Conservation (phyloP, 108 stramenopile species). For the Craspedostauros australis region DNA sequence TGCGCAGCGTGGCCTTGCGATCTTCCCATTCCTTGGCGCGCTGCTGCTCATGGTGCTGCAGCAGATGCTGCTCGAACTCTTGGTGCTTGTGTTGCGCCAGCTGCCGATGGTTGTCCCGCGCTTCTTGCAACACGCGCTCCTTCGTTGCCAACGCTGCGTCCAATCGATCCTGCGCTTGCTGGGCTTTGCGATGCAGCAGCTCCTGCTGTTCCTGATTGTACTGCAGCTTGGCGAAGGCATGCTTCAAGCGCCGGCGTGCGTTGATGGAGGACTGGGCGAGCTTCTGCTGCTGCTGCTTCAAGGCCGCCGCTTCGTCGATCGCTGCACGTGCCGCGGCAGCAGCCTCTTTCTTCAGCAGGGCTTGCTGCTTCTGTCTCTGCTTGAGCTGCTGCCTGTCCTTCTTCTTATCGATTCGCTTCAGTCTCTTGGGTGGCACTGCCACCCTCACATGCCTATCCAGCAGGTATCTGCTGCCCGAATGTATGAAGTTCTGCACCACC, state of each 20-base stretch:
- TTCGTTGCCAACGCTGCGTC: no score
- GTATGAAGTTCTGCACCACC: slow-evolving; percentile 6
- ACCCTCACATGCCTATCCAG: not conserved
- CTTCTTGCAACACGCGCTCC: not conserved
- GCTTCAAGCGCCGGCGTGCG: no score
- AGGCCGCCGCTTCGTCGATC: no score
- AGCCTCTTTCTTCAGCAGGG: not conserved
- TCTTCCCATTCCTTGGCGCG: no score
- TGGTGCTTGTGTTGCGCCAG: not conserved
- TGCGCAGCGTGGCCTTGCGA: no score
- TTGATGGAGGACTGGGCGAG: no score
- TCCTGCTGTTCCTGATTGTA: no score
- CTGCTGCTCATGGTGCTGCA: not conserved
- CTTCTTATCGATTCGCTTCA: slow-evolving; percentile 16
- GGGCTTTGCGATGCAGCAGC: no score
- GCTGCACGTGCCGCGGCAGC: not conserved
- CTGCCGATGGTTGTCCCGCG: not conserved
- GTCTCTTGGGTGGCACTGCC: slow-evolving; percentile 1
- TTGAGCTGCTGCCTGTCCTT: slow-evolving; percentile 2
- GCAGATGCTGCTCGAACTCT: no score
- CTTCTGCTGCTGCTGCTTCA: not conserved
- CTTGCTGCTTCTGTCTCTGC: not conserved
- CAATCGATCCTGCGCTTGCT: no score
- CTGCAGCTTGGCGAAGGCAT: no score
- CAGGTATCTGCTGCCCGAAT: not conserved